Percentiles rank a stretch among this genome's conserved stretches.
phyloP scores from a whole-genome alignment of 2,329 filamentous ascomycete genomes.

The Pseudophaeomoniella oleicola region DNA sequence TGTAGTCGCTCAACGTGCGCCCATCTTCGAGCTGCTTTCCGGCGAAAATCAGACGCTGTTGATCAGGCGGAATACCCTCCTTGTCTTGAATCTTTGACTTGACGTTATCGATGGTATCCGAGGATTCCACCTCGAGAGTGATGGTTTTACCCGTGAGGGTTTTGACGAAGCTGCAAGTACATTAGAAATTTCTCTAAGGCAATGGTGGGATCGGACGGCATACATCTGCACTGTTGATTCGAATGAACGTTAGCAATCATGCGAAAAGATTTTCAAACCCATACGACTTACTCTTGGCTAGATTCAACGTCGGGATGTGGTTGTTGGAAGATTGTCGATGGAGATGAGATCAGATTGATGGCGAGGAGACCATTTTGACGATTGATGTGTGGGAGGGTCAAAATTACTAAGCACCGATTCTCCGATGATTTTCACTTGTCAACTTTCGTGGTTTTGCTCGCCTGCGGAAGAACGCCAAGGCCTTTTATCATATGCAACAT shows the following conservation, averaged over 20 bases:
- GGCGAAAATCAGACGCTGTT: constrained; percentile 97
- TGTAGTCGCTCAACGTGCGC: constrained; percentile 93
- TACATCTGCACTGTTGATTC: constrained; percentile 71
- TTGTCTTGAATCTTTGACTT: constrained; percentile 99
- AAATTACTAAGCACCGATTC: not conserved
- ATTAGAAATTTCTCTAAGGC: constrained; percentile 1
- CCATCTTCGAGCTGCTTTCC: constrained; percentile 99
- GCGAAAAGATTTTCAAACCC: no score
- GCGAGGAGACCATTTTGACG: not conserved
- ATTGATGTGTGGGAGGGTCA: not conserved
- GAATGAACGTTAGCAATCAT: constrained; percentile 33
- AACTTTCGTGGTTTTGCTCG: no score
- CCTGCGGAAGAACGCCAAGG: no score
- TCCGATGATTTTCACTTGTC: not conserved
- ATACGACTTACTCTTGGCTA: constrained; percentile 30
- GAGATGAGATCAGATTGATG: not conserved
- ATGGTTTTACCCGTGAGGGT: constrained; percentile 99
- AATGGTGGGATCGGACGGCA: constrained; percentile 26
- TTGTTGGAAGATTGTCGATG: not conserved
- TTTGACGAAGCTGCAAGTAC: constrained; percentile 78
- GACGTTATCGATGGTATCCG: constrained; percentile 99
- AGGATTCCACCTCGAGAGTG: constrained; percentile 98
- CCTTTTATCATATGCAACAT: no score
- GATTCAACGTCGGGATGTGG: constrained; percentile 15
- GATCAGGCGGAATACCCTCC: constrained; percentile 95